Base-by-base conservation (phyloP, 768 basidiomycete species). In the Tylopilus vinaceipallidus region DNA sequence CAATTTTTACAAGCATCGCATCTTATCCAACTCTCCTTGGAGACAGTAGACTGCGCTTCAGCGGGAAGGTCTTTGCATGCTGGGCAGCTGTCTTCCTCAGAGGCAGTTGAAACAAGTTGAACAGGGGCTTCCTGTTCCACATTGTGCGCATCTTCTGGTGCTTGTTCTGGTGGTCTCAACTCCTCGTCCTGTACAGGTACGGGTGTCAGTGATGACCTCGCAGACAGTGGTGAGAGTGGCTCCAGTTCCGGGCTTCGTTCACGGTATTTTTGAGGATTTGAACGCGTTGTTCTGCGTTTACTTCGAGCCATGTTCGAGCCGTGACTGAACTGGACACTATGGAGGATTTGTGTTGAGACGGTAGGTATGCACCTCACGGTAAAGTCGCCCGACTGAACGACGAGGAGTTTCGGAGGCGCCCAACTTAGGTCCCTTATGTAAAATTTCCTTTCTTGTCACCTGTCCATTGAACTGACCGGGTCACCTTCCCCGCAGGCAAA, bases 1-100 rank as follows among this genome's bases (percentile, higher is more conserved):
- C 88, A 91, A 26, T 73, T 78, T 68, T 84, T 85, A 73, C 88
- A 91, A 19, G 78, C 77, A 59, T 91, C 90, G 64, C 91, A 94
- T 54, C 82, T 72, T 48, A 93, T 82, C 91, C 91, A 94, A 59
- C 73, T 81, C 55, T 89, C 87, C 64, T 85, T 84, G 53, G 81
- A 78, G 44, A 70, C 73, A 3, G 71, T 63, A 22, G 63, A 64
- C 26, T 69, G 58, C 16, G 66, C 46, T 45, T 64, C 61, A 17
- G 40, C 19, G 10, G 65, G 54, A 33, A 69, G 63, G 38, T 66
- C 64, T 41, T 73, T 72, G 62, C 82, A 84, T 11, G 80, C 77
- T 12, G 82, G 82, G 59, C 82, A 84, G 24, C 20, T 53, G 37
- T 69, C 72, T 50, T 69, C 67, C 47, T 66, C 57, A 35, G 56